These are phyloP conservation scores for Trichoderma afroharzianum DNA, from an alignment of 2,329 filamentous ascomycete species.

Conservation along the genomic window DNA sequence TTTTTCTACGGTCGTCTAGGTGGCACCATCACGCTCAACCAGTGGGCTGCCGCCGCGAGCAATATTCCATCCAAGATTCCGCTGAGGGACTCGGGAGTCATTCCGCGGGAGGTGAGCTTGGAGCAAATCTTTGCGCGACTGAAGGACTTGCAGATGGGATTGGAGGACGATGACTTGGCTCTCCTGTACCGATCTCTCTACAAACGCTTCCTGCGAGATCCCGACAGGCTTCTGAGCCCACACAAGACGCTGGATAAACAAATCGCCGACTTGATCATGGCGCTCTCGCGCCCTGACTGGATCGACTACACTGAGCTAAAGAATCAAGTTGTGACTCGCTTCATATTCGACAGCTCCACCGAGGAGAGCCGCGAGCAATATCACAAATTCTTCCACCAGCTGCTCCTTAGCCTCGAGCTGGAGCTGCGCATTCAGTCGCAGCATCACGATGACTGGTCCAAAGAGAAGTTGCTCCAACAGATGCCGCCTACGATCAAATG, in stretches of 20 bases:
- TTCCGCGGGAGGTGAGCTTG: constrained; percentile 59
- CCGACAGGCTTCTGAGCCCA: constrained; percentile 57
- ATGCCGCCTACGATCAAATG: constrained; percentile 69
- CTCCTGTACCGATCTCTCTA: constrained; percentile 64
- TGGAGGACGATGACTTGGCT: constrained; percentile 55
- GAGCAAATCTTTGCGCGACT: constrained; percentile 56
- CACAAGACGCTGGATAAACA: constrained; percentile 66
- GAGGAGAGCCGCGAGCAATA: constrained; percentile 55
- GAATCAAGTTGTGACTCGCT: constrained; percentile 71
- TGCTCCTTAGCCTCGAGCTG: constrained; percentile 70
- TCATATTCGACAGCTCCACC: constrained; percentile 60
- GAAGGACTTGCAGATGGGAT: constrained; percentile 52
- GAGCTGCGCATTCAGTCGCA: constrained; percentile 65
- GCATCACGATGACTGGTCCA: constrained; percentile 59
- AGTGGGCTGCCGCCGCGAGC: constrained; percentile 61
- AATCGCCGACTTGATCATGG: constrained; percentile 68
- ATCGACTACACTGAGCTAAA: constrained; percentile 67
- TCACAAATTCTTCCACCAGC: constrained; percentile 69
- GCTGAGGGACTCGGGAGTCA: constrained; percentile 54
- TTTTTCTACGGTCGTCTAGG: constrained; percentile 64
- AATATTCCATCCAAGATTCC: constrained; percentile 52
- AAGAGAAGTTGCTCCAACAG: constrained; percentile 59
- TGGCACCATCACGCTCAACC: constrained; percentile 69
- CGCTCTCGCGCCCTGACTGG: constrained; percentile 66
- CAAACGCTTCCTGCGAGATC: constrained; percentile 62